phyloP scores from a whole-genome alignment of 495 filamentous ascomycete species.

The Aspergillus bridgeri region DNA sequence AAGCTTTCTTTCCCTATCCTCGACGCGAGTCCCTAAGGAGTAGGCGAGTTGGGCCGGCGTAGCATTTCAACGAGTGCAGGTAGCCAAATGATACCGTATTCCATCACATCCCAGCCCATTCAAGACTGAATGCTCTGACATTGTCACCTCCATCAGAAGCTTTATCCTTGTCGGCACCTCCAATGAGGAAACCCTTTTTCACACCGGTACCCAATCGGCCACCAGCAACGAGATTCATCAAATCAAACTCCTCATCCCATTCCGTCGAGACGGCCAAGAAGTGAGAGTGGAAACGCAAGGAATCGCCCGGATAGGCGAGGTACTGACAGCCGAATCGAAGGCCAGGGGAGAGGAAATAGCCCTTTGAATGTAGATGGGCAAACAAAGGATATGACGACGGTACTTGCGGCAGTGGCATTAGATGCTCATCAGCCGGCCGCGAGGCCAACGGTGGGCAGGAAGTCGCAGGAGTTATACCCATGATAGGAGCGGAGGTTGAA shows the following conservation, averaged over 20 bases:
- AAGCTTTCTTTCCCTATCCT: no score
- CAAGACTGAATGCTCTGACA: constrained; percentile 70
- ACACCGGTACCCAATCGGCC: constrained; percentile 89
- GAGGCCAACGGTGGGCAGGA: constrained; percentile 51
- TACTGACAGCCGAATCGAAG: constrained; percentile 93
- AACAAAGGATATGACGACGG: constrained; percentile 49
- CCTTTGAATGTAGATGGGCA: constrained; percentile 69
- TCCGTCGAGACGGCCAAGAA: constrained; percentile 74
- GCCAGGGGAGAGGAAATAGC: constrained; percentile 87
- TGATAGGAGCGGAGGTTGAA: constrained; percentile 13
- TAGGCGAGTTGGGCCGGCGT: no score
- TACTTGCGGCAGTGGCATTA: constrained; percentile 40
- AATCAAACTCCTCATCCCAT: constrained; percentile 81
- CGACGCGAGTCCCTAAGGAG: background rate
- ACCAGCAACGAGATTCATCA: constrained; percentile 79
- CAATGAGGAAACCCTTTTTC: constrained; percentile 91
- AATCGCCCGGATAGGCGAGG: constrained; percentile 91
- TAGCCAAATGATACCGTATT: background rate
- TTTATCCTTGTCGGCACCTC: constrained; percentile 50
- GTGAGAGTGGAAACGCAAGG: constrained; percentile 90
- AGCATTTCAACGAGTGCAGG: no score
- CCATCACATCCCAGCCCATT: constrained; percentile 78
- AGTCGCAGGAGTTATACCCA: constrained; percentile 58
- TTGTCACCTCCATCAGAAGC: constrained; percentile 24
- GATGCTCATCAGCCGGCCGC: constrained; percentile 26